Evolutionary conservation across 2,329 filamentous ascomycete genomes (phyloP), one percentile per base, ranked within the genome.

Genomic region (Fusarium setosum): DNA sequence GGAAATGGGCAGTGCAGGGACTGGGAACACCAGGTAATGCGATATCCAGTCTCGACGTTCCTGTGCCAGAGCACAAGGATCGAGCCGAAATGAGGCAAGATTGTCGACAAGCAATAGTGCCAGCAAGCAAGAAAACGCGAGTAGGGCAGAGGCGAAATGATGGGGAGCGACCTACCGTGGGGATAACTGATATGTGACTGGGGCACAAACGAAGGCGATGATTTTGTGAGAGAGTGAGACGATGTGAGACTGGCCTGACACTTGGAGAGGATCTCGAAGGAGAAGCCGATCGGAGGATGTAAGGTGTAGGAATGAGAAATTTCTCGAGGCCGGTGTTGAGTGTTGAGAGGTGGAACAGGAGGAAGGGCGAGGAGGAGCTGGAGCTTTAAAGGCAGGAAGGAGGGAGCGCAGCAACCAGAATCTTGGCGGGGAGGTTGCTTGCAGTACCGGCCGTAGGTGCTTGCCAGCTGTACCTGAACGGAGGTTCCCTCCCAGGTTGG

Each of bases 341-440:
- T 65, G 60, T 44, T 62, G 58, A 50, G 58, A 50, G 37, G 53
- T 62, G 59, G 58, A 71, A 71, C 61, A 63, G 53, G 47, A 65
- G 41, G 67, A 63, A 62, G 64, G 53, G 64, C 29, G 60, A 69
- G 62, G 62, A 66, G 62, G 49, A 63, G 65, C 59, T 51, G 56
- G 61, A 40, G 65, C 61, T 72, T 72, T 73, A 73, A 67, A 68
- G 62, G 58, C 54, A 56, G 37, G 47, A 63, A 55, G 65, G 70
- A 62, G 55, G 44, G 53, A 53, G 58, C 52, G 56, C 52, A 47
- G 51, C 51, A 65, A 59, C 54, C 53, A 61, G 52, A 65, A 60
- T 63, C 52, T 63, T 70, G 65, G 61, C 56, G 61, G 56, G 34
- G 26, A 12, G 12, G 26, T 20, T 29, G 35, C 38, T 55, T 26